Percentiles rank a stretch among this genome's conserved stretches.
These are phyloP conservation scores for Leccinum barrowsii DNA, from an alignment of 768 basidiomycete species.

Conservation along the genomic window DNA sequence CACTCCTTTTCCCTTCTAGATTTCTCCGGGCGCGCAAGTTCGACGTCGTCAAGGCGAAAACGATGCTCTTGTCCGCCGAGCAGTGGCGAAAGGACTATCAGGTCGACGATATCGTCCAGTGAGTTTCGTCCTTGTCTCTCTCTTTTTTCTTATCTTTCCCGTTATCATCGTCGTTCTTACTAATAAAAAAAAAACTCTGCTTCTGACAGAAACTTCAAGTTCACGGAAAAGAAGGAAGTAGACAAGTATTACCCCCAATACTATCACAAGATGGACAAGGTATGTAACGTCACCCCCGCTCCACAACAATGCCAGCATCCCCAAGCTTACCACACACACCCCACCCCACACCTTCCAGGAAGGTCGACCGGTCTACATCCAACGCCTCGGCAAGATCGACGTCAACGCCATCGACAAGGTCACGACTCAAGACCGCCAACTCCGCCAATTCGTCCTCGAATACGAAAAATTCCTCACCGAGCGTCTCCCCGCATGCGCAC, in stretches of 20 bases:
- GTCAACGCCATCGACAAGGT: slow-evolving; percentile 74
- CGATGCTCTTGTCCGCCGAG: slow-evolving; percentile 79
- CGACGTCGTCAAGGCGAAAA: slow-evolving; percentile 75
- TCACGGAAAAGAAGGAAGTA: slow-evolving; percentile 77
- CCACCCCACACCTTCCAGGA: slow-evolving; percentile 48
- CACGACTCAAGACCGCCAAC: slow-evolving; percentile 84
- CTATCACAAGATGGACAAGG: slow-evolving; percentile 96
- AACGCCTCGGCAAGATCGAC: slow-evolving; percentile 88
- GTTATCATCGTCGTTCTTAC: not conserved
- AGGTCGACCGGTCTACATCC: slow-evolving; percentile 93
- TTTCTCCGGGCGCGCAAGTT: slow-evolving; percentile 94
- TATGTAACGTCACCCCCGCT: slow-evolving; percentile 24
- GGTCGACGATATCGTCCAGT: slow-evolving; percentile 72
- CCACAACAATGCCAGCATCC: not conserved
- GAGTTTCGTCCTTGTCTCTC: slow-evolving; percentile 21
- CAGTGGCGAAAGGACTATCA: slow-evolving; percentile 88
- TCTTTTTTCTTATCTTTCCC: not conserved
- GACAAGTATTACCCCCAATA: slow-evolving; percentile 94
- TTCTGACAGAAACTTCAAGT: slow-evolving; percentile 71
- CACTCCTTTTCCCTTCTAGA: slow-evolving; percentile 36
- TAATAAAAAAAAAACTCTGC: not conserved
- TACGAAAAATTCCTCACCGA: slow-evolving; percentile 86
- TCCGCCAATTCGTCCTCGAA: slow-evolving; percentile 85
- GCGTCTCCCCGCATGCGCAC: slow-evolving; percentile 78
- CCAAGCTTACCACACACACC: too few relatives aligned